Evolutionary conservation across 176 grass and related monocot genomes (phyloP).

Genomic region (Carex parvula): DNA sequence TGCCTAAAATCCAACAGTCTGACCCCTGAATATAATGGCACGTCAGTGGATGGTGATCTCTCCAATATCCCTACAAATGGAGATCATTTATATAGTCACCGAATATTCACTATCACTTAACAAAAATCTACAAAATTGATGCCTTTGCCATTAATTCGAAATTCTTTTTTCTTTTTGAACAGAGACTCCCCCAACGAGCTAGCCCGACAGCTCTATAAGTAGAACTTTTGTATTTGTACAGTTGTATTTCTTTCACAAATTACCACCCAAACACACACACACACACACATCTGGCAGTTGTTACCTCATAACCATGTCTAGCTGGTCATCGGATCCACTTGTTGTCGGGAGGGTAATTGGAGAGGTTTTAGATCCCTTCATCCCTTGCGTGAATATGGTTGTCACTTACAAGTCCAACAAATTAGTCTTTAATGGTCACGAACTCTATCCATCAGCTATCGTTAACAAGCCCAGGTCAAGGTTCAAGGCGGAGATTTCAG

Average conservation of each 20-base stretch:
- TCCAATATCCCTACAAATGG: not conserved
- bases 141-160: not conserved
- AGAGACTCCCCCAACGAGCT: not conserved
- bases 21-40: not conserved
- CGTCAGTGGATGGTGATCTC: not conserved
- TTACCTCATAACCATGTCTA: constrained; percentile 46
- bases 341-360: constrained; percentile 76
- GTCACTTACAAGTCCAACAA: constrained; percentile 80
- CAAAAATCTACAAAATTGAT: not conserved
- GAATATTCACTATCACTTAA: not conserved
- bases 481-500: too few species aligned
- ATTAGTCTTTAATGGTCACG: constrained; percentile 75
- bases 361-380: constrained; percentile 86
- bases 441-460: too few species aligned
- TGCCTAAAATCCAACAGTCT: not conserved
- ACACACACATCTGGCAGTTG: not conserved
- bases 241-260: constrained; percentile 30
- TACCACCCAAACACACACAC: constrained; percentile 3
- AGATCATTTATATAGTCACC: not conserved
- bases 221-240: not conserved
- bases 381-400: constrained; percentile 68
- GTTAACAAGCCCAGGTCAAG: too few species aligned
- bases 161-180: not conserved
- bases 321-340: constrained; percentile 52
- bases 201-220: constrained; percentile 5